Evolutionary conservation across 2,329 filamentous ascomycete genomes (phyloP), one percentile per base, ranked within the genome.

Genomic region (Ophiostoma tasmaniense): DNA sequence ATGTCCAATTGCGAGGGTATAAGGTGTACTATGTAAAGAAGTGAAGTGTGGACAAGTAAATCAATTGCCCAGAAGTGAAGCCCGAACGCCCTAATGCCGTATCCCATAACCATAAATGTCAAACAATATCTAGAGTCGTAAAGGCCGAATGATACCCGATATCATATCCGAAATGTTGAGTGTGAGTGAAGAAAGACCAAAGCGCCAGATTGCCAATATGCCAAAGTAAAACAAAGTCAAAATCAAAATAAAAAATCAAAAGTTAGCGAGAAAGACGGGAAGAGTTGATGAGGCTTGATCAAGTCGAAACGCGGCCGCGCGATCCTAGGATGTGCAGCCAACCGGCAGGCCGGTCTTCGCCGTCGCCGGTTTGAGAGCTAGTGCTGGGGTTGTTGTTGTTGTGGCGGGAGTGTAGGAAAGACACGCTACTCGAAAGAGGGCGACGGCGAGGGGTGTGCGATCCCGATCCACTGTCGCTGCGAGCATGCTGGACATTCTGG

Each of bases 321-420:
- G 77, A 74, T 73, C 78, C 78, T 71, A 79, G 71, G 10, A 80
- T 68, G 13, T 79, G 77, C 64, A 80, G 71, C 59, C 79, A 75
- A 66, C 76, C 73, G 30, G n/a, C 22, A 55, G 50, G 22, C n/a
- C 73, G 73, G 66, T 78, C 77, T 37, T 78, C 77, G 7, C 69
- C 65, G 11, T 77, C 76, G 25, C 75, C 74, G n/a, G 69, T n/a
- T 13, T 65, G 64, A 8, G 64, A 14, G 64, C 37, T 65, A 13
- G 35, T 65, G 64, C 64, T 65, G 10, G 64, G 71, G 30, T 72
- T 70, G 33, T 74, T 70, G 22, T 73, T 69, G 28, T 70, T 67
- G 42, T 74, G 73, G 14, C 70, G 68, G 5, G 72, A 67, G 64
- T 72, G 70, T 7, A 73, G 67, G 42, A 73, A 70, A 28, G 74